Evolutionary conservation across 2,329 filamentous ascomycete genomes (phyloP), one percentile per base, ranked within the genome.

Genomic region (Tolypocladium tundrense): DNA sequence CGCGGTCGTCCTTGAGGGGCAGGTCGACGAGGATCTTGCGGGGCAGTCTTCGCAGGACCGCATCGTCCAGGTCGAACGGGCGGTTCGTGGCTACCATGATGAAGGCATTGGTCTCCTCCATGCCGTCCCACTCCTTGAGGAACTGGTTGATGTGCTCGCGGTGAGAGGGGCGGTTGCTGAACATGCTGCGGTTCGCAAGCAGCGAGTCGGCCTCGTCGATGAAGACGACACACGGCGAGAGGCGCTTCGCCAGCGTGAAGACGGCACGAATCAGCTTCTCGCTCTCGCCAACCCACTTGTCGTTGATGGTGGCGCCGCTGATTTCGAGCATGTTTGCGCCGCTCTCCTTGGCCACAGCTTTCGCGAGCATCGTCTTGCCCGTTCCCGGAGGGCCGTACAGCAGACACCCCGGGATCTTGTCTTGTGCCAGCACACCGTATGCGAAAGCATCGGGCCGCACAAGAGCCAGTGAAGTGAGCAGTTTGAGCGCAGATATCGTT

Each of bases 21-120:
- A 92, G 75, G 67, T 92, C 89, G 45, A 92, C 82, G 0, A 92
- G 78, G 41, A 93, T 76, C 48, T 88, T 82, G 57, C 89, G 79
- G 2, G 89, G 89, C 27, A 92, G 75, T 14, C 89, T 81, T n/a
- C 90, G 81, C 52, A 94, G 79, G 11, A 94, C 88, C 11, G 90
- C 90, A 65, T 94, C 90, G 66, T 99, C 94, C 1, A 99, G 83
- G 67, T 97, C 94, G 67, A 96, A 97, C 0, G 94, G 94, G 11
- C 93, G 82, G 72, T 99, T 97, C 10, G 92, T 97, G 35, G 94
- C 93, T 0, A 97, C 91, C 91, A 99, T 97, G 72, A 99, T 93
- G 70, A 99, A 97, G 3, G 93, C 91, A 21, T 88, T 88, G 53
- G 86, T 82, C 65, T 89, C 88, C 57, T 78, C 78, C 78, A 97